Evolutionary conservation across 2,329 filamentous ascomycete genomes (phyloP).

Genomic region (Colletotrichum lentis): DNA sequence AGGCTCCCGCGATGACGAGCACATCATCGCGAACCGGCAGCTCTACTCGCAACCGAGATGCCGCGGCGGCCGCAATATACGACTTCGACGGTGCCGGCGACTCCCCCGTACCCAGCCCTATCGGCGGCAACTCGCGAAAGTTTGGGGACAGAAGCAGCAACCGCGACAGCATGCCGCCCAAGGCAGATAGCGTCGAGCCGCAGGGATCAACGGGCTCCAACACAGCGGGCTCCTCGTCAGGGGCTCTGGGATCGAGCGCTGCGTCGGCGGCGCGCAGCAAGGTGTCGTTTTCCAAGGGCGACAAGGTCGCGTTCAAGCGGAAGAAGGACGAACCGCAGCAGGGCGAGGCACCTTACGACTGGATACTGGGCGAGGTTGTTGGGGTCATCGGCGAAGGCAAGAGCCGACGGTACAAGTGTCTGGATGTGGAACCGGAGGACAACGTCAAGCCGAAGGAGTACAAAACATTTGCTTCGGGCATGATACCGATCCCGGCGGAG

Average conservation of each 20-base stretch:
- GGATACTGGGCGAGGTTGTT: constrained; percentile 81
- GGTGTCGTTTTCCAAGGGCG: constrained; percentile 67
- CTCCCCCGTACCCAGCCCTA: constrained; percentile 56
- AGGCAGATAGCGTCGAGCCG: constrained; percentile 65
- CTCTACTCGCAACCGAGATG: constrained; percentile 34
- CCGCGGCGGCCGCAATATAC: constrained; percentile 51
- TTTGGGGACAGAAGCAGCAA: constrained; percentile 49
- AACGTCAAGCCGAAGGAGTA: constrained; percentile 73
- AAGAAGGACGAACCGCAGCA: constrained; percentile 56
- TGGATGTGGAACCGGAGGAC: constrained; percentile 80
- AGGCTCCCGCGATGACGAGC: constrained; percentile 39
- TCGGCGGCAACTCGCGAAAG: constrained; percentile 46
- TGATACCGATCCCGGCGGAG: constrained; percentile 77
- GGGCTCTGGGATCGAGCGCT: constrained; percentile 34
- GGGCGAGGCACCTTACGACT: constrained; percentile 62
- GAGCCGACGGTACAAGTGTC: constrained; percentile 78
- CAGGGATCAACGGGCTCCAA: constrained; percentile 53
- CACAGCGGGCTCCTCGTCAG: constrained; percentile 43
- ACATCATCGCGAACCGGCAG: constrained; percentile 37
- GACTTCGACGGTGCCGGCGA: constrained; percentile 57
- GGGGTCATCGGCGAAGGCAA: constrained; percentile 79
- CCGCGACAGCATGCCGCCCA: constrained; percentile 63
- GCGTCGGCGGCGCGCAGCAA: constrained; percentile 47
- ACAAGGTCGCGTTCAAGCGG: constrained; percentile 72
- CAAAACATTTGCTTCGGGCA: constrained; percentile 74